These are phyloP conservation scores for Daldinia grandis DNA, from an alignment of 495 filamentous ascomycete genomes.

Conservation along the genomic window DNA sequence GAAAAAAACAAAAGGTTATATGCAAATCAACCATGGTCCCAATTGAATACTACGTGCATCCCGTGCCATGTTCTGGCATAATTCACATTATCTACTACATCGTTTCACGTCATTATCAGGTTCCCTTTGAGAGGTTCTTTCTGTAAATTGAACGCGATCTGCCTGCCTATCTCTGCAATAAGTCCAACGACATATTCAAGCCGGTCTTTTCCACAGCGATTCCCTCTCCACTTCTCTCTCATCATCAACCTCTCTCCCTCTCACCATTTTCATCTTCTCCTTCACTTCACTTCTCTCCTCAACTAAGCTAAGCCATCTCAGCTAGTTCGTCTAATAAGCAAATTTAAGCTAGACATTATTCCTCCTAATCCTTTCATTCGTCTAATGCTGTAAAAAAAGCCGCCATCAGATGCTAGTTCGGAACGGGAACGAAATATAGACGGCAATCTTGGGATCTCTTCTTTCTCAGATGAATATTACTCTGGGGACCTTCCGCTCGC, in stretches of 20 bases:
- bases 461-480: slow-evolving; percentile 6
- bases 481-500: slow-evolving; percentile 1
- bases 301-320: neutral
- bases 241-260: neutral
- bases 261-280: slow-evolving; percentile 1
- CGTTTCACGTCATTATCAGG: too few relatives aligned
- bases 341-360: slow-evolving; percentile 38
- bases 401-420: slow-evolving; percentile 2
- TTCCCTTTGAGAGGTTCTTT: slow-evolving; percentile 9
- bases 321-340: slow-evolving; percentile 14
- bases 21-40: neutral
- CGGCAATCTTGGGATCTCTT: slow-evolving; percentile 2
- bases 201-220: slow-evolving; percentile 18
- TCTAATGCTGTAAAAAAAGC: slow-evolving; percentile 8
- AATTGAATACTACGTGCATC: neutral
- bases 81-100: slow-evolving; percentile 10
- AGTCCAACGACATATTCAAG: slow-evolving; percentile 41
- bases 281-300: slow-evolving; percentile 3
- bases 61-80: neutral
- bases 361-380: neutral
- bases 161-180: slow-evolving; percentile 40
- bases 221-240: slow-evolving; percentile 1
- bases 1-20: slow-evolving; percentile 5
- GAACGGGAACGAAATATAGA: slow-evolving; percentile 2
- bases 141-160: slow-evolving; percentile 36